Conservation (phyloP, 176 grass and related monocot species). For the Hordeum vulgare region MorexV3_pseudomolecules_assembly NC_058518.1:397692237-397692736, state of each 20-base stretch:
- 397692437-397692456: neutral
- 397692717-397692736: neutral
- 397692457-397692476: neutral
- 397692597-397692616: neutral
- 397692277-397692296: neutral
- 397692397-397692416: neutral
- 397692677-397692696: neutral
- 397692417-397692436: neutral
- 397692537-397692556: conserved; percentile 9
- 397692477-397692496: neutral
- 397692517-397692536: conserved; percentile 46
- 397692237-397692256: neutral
- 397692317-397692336: neutral
- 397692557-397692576: neutral
- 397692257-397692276: neutral
- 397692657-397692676: neutral
- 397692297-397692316: neutral
- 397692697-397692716: neutral
- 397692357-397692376: neutral
- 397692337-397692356: neutral
- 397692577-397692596: neutral
- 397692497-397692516: neutral
- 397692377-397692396: neutral
- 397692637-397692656: neutral
- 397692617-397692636: neutral